Conservation (phyloP, 768 basidiomycete species). For the Pisolithus albus region DNA sequence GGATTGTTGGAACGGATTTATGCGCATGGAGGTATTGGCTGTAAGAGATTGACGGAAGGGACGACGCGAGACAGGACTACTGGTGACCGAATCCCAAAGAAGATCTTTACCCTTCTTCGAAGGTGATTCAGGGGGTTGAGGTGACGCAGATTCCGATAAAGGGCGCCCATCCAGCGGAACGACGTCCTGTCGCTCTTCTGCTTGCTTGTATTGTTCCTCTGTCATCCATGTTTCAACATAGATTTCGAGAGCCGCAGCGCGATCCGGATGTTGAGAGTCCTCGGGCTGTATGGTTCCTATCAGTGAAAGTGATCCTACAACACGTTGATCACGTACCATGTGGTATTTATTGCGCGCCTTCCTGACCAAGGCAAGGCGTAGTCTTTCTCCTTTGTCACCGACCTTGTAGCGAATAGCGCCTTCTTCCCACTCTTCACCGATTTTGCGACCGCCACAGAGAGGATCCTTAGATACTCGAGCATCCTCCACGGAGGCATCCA, state of each 20-base stretch:
- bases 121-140: constrained; percentile 34
- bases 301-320: neutral
- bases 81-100: constrained; percentile 57
- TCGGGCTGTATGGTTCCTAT: constrained; percentile 42
- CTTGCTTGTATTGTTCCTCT: constrained; percentile 62
- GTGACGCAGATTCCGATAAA: constrained; percentile 37
- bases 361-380: constrained; percentile 66
- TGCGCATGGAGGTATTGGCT: constrained; percentile 35
- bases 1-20: constrained; percentile 43
- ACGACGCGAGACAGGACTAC: constrained; percentile 34
- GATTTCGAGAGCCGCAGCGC: constrained; percentile 58
- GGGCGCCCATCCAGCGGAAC: constrained; percentile 63
- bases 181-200: constrained; percentile 52
- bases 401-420: constrained; percentile 69
- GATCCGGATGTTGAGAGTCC: constrained; percentile 75
- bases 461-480: constrained; percentile 41
- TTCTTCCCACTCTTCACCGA: constrained; percentile 74
- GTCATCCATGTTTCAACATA: constrained; percentile 76
- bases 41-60: constrained; percentile 44
- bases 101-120: constrained; percentile 54
- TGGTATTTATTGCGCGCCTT: constrained; percentile 61
- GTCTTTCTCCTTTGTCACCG: constrained; percentile 58
- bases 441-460: constrained; percentile 47
- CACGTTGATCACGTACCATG: constrained; percentile 50
- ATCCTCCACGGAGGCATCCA: constrained; percentile 46